Percentiles rank a stretch among this genome's conserved stretches.
Conservation (phyloP, 2,329 filamentous ascomycete species). For the Colletotrichum endophyticum region DNA sequence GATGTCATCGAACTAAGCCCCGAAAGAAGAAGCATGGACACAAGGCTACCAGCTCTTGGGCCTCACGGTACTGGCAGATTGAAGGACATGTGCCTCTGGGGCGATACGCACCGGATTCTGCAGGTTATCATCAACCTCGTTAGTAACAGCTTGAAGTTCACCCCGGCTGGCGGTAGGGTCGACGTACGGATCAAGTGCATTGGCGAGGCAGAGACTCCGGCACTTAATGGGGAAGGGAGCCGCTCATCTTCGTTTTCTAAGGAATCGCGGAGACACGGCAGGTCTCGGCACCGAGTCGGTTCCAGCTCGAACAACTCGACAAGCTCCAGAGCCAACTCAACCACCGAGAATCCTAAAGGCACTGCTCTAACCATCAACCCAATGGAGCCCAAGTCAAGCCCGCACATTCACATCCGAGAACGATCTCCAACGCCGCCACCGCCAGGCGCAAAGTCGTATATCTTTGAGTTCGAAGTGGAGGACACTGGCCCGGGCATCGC, state of each 20-base stretch:
- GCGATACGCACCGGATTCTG: slow-evolving; percentile 89
- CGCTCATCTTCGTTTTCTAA: slow-evolving; percentile 58
- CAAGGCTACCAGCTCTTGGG: slow-evolving; percentile 61
- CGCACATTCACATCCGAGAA: slow-evolving; percentile 55
- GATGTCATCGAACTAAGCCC: slow-evolving; percentile 29
- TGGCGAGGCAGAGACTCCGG: slow-evolving; percentile 56
- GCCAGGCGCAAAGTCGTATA: slow-evolving; percentile 64
- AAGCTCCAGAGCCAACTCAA: slow-evolving; percentile 44
- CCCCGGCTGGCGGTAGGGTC: slow-evolving; percentile 76
- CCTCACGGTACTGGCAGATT: slow-evolving; percentile 71
- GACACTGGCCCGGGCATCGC: slow-evolving; percentile 90
- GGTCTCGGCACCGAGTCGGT: slow-evolving; percentile 48
- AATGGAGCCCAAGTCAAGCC: slow-evolving; percentile 57
- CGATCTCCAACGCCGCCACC: slow-evolving; percentile 66
- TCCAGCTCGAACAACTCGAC: slow-evolving; percentile 57
- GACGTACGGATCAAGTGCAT: slow-evolving; percentile 77
- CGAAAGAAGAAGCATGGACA: slow-evolving; percentile 27
- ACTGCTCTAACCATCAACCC: slow-evolving; percentile 69
- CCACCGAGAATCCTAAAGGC: slow-evolving; percentile 35
- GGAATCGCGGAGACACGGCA: slow-evolving; percentile 45
- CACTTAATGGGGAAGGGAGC: slow-evolving; percentile 46
- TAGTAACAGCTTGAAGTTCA: slow-evolving; percentile 92
- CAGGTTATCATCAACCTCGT: slow-evolving; percentile 95
- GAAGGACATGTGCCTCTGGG: slow-evolving; percentile 88
- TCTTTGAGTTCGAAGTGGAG: slow-evolving; percentile 87